phyloP scores from a whole-genome alignment of 768 basidiomycete species.

The Leccinum boreale region DNA sequence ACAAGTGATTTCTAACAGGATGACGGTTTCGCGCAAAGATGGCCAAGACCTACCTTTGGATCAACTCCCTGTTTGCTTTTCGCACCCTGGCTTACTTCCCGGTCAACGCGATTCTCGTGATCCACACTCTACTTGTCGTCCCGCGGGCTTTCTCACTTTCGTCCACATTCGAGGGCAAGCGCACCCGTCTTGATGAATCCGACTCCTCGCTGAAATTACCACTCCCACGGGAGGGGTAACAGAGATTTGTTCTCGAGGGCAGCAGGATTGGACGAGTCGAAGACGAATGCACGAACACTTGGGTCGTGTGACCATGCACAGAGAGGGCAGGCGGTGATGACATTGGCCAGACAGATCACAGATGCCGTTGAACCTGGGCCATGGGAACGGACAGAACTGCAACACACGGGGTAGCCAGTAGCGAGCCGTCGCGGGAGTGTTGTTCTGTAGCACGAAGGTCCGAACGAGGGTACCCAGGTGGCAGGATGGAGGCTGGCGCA shows the following conservation, averaged over 20 bases:
- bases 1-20: neutral
- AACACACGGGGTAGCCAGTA: slow-evolving; percentile 13
- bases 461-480: slow-evolving; percentile 23
- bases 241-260: slow-evolving; percentile 60
- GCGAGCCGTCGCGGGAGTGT: slow-evolving; percentile 29
- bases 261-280: slow-evolving; percentile 28
- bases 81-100: slow-evolving; percentile 17
- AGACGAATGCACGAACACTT: slow-evolving; percentile 10
- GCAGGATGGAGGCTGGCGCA: slow-evolving; percentile 20
- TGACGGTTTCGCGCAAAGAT: neutral
- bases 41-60: slow-evolving; percentile 34
- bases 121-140: slow-evolving; percentile 2
- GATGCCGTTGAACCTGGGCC: slow-evolving; percentile 27
- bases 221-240: slow-evolving; percentile 43
- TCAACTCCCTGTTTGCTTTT: slow-evolving; percentile 24
- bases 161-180: slow-evolving; percentile 13
- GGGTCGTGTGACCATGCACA: slow-evolving; percentile 20
- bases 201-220: slow-evolving; percentile 36
- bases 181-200: slow-evolving; percentile 11
- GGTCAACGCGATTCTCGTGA: slow-evolving; percentile 8
- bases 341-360: slow-evolving; percentile 2
- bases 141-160: slow-evolving; percentile 9
- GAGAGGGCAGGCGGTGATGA: slow-evolving; percentile 17
- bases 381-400: slow-evolving; percentile 35
- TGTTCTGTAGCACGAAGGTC: neutral